Percentiles rank a stretch among this genome's conserved stretches.
Evolutionary conservation across 192 early-diverging fungal genomes (phyloP).

Genomic region (Allomyces javanicus): DNA sequence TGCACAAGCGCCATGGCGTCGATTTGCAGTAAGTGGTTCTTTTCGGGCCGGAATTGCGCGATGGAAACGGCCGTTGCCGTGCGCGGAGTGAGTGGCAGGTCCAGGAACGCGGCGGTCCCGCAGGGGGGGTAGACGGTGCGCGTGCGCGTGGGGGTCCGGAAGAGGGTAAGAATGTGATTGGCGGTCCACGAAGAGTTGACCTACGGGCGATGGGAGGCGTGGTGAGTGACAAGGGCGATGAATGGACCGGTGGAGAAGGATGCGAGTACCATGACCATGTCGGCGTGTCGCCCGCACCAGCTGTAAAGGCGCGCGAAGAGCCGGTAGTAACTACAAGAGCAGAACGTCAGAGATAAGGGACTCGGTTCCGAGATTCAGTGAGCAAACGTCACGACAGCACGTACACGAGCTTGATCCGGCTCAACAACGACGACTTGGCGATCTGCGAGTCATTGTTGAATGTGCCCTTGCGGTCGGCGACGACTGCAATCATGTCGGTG

Average conservation of each 20-base stretch:
- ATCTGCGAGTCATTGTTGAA: conserved; percentile 46
- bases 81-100: conserved; percentile 31
- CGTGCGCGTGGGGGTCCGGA: conserved; percentile 35
- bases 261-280: conserved; percentile 50
- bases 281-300: conserved; percentile 51
- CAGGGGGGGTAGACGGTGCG: conserved; percentile 83
- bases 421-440: conserved; percentile 32
- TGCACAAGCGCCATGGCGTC: conserved; percentile 47
- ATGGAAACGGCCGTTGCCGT: conserved; percentile 55
- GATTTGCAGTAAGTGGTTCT: conserved; percentile 72
- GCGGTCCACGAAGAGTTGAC: conserved; percentile 95
- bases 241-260: not conserved
- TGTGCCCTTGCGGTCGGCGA: conserved; percentile 33
- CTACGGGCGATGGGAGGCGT: conserved; percentile 1
- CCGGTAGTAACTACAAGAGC: conserved; percentile 49
- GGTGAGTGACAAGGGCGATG: too few species aligned
- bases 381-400: not conserved
- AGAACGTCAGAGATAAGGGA: not conserved
- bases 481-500: conserved; percentile 66
- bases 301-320: conserved; percentile 61
- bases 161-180: conserved; percentile 71
- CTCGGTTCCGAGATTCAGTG: not conserved
- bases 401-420: conserved; percentile 35
- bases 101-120: conserved; percentile 45
- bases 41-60: conserved; percentile 94